These are phyloP conservation scores for Xylariaceae sp. DNA, from an alignment of 2,329 filamentous ascomycete genomes.

Conservation along the genomic window DNA sequence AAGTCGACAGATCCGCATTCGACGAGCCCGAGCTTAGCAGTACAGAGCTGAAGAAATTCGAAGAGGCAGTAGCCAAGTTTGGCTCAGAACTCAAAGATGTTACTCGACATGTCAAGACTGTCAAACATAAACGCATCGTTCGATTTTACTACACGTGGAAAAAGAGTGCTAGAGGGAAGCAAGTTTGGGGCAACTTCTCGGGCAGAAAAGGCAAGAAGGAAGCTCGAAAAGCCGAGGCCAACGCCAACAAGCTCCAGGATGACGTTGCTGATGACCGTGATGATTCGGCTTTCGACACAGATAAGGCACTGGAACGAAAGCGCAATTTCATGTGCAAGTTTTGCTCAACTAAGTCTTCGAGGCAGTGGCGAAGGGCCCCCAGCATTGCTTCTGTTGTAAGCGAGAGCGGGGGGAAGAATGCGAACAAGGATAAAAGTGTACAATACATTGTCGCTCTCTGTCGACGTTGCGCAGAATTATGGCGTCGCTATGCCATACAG, in stretches of 20 bases:
- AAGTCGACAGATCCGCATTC: conserved; percentile 65
- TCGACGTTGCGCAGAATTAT: conserved; percentile 83
- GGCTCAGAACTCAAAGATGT: conserved; percentile 86
- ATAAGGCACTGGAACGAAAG: conserved; percentile 76
- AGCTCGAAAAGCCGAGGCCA: conserved; percentile 66
- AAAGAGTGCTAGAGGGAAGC: conserved; percentile 78
- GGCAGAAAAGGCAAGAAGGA: conserved; percentile 90
- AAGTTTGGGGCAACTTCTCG: conserved; percentile 86
- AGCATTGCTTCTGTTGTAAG: conserved; percentile 67
- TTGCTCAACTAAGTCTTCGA: conserved; percentile 72
- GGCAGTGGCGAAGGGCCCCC: conserved; percentile 90
- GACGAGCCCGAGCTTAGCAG: conserved; percentile 79
- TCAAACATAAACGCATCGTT: conserved; percentile 75
- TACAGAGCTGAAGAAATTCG: conserved; percentile 82
- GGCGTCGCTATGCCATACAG: conserved; percentile 92
- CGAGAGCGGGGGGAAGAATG: conserved; percentile 61
- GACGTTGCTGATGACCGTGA: conserved; percentile 90
- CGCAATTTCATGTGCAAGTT: conserved; percentile 91
- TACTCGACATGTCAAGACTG: conserved; percentile 78
- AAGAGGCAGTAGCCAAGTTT: conserved; percentile 84
- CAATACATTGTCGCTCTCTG: conserved; percentile 80
- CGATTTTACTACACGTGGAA: conserved; percentile 99
- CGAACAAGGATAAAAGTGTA: conserved; percentile 75
- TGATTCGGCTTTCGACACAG: conserved; percentile 91
- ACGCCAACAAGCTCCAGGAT: conserved; percentile 73